Percentiles rank a stretch among this genome's conserved stretches.
Conservation (phyloP, 768 basidiomycete species). For the Chlorophyllum brunneum region DNA sequence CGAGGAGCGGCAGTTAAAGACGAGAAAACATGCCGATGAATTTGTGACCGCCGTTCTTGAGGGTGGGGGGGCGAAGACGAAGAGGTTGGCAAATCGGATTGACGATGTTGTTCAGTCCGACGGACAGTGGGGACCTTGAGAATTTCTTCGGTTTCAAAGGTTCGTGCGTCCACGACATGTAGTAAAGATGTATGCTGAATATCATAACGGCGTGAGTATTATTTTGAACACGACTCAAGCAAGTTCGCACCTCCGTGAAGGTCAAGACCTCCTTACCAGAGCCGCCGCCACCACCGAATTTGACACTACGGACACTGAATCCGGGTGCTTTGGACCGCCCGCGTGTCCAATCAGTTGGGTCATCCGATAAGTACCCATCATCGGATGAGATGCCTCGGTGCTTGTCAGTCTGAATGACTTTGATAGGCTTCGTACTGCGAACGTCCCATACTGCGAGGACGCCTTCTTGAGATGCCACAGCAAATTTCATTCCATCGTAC, state of each 20-base stretch:
- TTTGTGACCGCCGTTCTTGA: not conserved
- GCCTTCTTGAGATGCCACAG: slow-evolving; percentile 18
- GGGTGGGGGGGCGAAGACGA: not conserved
- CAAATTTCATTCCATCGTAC: slow-evolving; percentile 16
- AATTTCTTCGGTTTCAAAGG: slow-evolving; percentile 15
- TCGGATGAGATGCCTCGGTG: slow-evolving; percentile 15
- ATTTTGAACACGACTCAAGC: not conserved
- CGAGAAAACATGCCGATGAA: slow-evolving; percentile 8
- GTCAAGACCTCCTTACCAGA: slow-evolving; percentile 16
- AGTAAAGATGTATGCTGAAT: slow-evolving; percentile 15
- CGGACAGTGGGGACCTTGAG: slow-evolving; percentile 13
- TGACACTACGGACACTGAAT: slow-evolving; percentile 17
- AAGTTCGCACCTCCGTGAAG: slow-evolving; percentile 14
- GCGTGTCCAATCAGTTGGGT: slow-evolving; percentile 17
- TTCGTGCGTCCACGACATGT: slow-evolving; percentile 16
- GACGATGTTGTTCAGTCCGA: not conserved
- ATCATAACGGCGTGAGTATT: not conserved
- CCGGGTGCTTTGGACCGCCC: slow-evolving; percentile 14
- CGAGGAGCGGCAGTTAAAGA: slow-evolving; percentile 9
- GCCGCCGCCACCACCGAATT: slow-evolving; percentile 15
- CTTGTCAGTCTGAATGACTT: slow-evolving; percentile 18
- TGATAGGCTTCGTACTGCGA: slow-evolving; percentile 15
- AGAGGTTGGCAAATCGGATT: not conserved
- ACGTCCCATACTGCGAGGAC: slow-evolving; percentile 18
- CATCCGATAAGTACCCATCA: slow-evolving; percentile 14